phyloP scores from a whole-genome alignment of 73 alveolate genomes.

The Tetrahymena elliotti region DNA sequence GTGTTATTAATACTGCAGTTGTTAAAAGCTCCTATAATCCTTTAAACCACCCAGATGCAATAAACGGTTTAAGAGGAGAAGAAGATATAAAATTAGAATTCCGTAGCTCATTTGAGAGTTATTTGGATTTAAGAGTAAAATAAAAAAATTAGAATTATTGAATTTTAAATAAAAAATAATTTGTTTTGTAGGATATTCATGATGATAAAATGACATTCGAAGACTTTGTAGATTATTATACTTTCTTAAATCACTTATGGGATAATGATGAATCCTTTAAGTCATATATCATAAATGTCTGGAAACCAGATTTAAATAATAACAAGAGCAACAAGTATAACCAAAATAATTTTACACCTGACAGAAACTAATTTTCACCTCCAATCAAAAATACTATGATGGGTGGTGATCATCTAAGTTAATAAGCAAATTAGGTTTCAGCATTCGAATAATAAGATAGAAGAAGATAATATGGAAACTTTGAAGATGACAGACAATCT shows the following conservation, averaged over 20 bases:
- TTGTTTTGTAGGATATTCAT: neutral
- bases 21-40: neutral
- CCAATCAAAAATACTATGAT: neutral
- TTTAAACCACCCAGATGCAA: neutral
- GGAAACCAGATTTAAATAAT: neutral
- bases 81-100: neutral
- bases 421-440: neutral
- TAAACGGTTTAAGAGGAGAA: neutral
- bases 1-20: neutral
- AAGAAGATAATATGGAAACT: neutral
- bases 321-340: neutral
- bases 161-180: too few species aligned
- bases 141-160: too few species aligned
- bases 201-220: neutral
- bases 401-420: neutral
- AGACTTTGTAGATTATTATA: neutral
- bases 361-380: neutral
- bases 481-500: neutral
- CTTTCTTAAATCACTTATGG: neutral
- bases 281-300: neutral
- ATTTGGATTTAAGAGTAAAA: neutral
- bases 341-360: neutral
- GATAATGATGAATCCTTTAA: neutral
- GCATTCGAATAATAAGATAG: neutral
- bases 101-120: neutral